phyloP scores from a whole-genome alignment of 495 filamentous ascomycete species.

The Filosporella fistucella region DNA sequence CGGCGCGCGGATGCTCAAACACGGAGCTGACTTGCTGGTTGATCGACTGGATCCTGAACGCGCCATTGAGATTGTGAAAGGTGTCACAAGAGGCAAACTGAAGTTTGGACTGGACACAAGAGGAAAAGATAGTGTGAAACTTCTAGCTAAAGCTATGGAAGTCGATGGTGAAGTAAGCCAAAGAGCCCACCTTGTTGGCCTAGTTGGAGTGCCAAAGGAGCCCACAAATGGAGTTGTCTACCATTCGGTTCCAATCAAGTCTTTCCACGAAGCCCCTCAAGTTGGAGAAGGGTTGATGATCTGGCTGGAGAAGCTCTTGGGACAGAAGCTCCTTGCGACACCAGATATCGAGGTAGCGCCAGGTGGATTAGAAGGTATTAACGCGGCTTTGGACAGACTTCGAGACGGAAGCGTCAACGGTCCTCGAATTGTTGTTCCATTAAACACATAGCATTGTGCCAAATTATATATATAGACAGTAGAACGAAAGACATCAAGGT shows the following conservation, averaged over 20 bases:
- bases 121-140: constrained; percentile 50
- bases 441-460: constrained; percentile 11
- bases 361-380: constrained; percentile 56
- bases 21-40: constrained; percentile 54
- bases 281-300: constrained; percentile 51
- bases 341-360: constrained; percentile 56
- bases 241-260: constrained; percentile 64
- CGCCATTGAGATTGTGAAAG: constrained; percentile 55
- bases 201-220: constrained; percentile 57
- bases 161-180: constrained; percentile 17
- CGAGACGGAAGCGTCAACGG: constrained; percentile 52
- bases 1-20: constrained; percentile 46
- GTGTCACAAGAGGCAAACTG: constrained; percentile 45
- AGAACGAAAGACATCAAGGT: no score
- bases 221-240: constrained; percentile 33
- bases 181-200: constrained; percentile 54
- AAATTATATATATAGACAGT: no score
- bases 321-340: constrained; percentile 37
- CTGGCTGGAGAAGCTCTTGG: constrained; percentile 58
- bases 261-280: constrained; percentile 56
- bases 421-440: constrained; percentile 53
- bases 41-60: constrained; percentile 55
- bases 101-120: constrained; percentile 61
- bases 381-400: constrained; percentile 55
- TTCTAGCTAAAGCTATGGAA: constrained; percentile 36